phyloP scores from a whole-genome alignment of 2,329 filamentous ascomycete genomes.

The Ampelomyces quisqualis region DNA sequence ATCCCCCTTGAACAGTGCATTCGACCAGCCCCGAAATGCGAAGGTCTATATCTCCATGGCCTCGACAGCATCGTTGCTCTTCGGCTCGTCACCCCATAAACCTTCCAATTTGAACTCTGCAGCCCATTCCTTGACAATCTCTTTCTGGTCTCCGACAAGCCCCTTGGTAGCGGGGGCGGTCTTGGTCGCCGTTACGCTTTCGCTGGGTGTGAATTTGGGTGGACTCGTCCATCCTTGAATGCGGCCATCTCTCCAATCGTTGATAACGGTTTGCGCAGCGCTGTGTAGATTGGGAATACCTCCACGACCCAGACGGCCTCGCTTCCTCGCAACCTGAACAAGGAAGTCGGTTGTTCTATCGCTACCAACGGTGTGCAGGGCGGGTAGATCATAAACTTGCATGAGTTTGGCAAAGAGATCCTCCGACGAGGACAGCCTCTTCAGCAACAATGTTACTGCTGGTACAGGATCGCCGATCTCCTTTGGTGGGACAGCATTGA shows the following conservation, averaged over 20 bases:
- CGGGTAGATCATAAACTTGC: slow-evolving; percentile 78
- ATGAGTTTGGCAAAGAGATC: slow-evolving; percentile 77
- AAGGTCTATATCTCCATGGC: slow-evolving; percentile 36
- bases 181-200: slow-evolving; percentile 42
- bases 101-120: slow-evolving; percentile 94
- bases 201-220: slow-evolving; percentile 63
- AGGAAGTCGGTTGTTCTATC: slow-evolving; percentile 88
- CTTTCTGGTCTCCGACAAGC: slow-evolving; percentile 64
- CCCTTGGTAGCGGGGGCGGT: slow-evolving; percentile 36
- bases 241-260: slow-evolving; percentile 93
- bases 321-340: slow-evolving; percentile 90
- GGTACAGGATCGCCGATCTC: slow-evolving; percentile 91
- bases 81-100: slow-evolving; percentile 71
- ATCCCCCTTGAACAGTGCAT: slow-evolving; percentile 7
- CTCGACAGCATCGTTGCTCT: slow-evolving; percentile 37
- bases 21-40: background rate
- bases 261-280: slow-evolving; percentile 89
- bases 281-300: slow-evolving; percentile 85
- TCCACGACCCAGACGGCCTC: slow-evolving; percentile 82
- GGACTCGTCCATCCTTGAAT: slow-evolving; percentile 90
- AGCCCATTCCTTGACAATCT: slow-evolving; percentile 90
- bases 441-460: slow-evolving; percentile 80
- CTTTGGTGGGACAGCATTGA: slow-evolving; percentile 90
- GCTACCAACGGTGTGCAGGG: slow-evolving; percentile 67
- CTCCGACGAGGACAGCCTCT: slow-evolving; percentile 70